Conservation (phyloP, 345 rosid genomes). For the Gossypium stocksii region DNA sequence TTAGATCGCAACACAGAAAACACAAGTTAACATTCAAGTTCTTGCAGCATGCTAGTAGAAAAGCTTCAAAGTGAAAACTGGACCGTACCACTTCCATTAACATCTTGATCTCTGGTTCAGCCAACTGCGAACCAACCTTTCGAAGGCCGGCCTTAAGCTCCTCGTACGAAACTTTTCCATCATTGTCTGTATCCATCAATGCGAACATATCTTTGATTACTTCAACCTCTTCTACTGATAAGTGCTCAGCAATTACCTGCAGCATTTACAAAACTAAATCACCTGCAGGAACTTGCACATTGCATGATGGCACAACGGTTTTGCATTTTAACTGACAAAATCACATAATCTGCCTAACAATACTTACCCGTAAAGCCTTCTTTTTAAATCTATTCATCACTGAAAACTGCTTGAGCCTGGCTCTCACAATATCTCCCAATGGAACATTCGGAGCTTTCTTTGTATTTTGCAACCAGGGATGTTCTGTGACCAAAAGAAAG, state of each 20-base stretch:
- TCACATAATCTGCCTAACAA: constrained; percentile 15
- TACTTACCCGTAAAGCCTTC: constrained; percentile 78
- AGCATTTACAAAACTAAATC: constrained; percentile 23
- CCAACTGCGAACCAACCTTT: constrained; percentile 85
- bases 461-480: constrained; percentile 87
- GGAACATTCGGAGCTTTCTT: constrained; percentile 98
- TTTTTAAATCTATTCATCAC: constrained; percentile 95
- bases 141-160: constrained; percentile 89
- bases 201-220: constrained; percentile 86
- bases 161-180: constrained; percentile 74
- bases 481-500: constrained; percentile 41
- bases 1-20: neutral
- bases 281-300: neutral
- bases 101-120: constrained; percentile 93
- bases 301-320: neutral
- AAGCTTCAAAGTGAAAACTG: neutral
- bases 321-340: constrained; percentile 6
- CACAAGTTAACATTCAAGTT: constrained; percentile 4
- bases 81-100: constrained; percentile 91
- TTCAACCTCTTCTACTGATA: constrained; percentile 81
- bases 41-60: neutral
- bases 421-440: constrained; percentile 87
- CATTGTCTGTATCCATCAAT: constrained; percentile 82
- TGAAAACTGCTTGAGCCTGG: constrained; percentile 91
- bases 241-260: constrained; percentile 94